phyloP scores from a whole-genome alignment of 805 yeast species.

The Candida patagonica region DNA sequence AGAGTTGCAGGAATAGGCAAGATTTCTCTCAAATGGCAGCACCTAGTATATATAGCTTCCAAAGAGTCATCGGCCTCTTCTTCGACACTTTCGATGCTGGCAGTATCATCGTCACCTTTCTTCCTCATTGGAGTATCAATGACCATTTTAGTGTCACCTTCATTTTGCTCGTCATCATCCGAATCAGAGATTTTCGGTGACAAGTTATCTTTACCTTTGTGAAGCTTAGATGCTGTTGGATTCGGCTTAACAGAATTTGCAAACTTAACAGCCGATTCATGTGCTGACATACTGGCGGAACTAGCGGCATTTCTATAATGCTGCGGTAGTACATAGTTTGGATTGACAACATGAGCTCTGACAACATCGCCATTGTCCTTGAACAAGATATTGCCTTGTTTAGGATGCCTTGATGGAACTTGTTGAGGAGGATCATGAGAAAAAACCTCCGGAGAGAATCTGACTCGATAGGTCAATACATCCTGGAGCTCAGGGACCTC shows the following conservation, averaged over 20 bases:
- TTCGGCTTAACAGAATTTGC: slow-evolving; percentile 11
- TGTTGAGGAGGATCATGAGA: slow-evolving; percentile 86
- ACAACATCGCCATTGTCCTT: slow-evolving; percentile 19
- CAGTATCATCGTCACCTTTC: not conserved
- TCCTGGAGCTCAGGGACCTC: slow-evolving; percentile 13
- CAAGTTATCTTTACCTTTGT: slow-evolving; percentile 3
- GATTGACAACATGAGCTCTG: slow-evolving; percentile 5
- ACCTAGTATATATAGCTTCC: slow-evolving; percentile 77
- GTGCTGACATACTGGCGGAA: slow-evolving; percentile 15
- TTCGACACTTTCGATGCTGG: not conserved
- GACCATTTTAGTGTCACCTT: slow-evolving; percentile 15
- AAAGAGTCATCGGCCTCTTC: slow-evolving; percentile 30
- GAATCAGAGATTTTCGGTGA: slow-evolving; percentile 5
- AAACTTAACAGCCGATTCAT: slow-evolving; percentile 16
- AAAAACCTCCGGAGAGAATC: slow-evolving; percentile 68
- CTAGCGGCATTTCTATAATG: slow-evolving; percentile 12
- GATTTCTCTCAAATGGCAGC: slow-evolving; percentile 88
- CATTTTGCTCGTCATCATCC: slow-evolving; percentile 18
- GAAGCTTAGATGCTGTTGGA: not conserved
- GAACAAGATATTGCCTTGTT: slow-evolving; percentile 59
- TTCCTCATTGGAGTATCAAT: slow-evolving; percentile 17
- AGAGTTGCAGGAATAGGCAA: slow-evolving; percentile 85
- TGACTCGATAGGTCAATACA: slow-evolving; percentile 47
- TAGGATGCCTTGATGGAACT: slow-evolving; percentile 78
- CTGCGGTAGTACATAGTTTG: slow-evolving; percentile 13